phyloP scores from a whole-genome alignment of 2,329 filamentous ascomycete species.

The Xylaria sp. region DNA sequence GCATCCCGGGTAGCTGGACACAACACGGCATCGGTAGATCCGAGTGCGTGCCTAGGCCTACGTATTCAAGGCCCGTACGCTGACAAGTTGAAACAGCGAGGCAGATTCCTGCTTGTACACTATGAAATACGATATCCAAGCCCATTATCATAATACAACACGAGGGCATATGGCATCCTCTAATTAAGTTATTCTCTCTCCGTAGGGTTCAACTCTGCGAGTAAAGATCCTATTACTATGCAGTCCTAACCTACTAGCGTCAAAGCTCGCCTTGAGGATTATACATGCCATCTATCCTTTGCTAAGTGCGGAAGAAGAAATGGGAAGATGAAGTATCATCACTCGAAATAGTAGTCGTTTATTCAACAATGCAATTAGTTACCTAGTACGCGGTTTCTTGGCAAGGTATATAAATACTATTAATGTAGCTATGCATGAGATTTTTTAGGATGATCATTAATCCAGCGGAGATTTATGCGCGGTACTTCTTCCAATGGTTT shows the following conservation, averaged over 20 bases:
- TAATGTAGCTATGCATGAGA: background rate
- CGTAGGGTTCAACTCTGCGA: too few species aligned
- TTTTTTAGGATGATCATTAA: background rate
- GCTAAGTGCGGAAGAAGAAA: background rate
- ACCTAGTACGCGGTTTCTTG: background rate
- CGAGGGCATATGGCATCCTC: background rate
- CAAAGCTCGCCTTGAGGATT: background rate
- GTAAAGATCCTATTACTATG: background rate
- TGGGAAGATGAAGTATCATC: too few species aligned
- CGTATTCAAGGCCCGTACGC: background rate
- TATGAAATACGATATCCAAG: background rate
- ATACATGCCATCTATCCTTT: background rate
- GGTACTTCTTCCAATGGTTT: too few species aligned
- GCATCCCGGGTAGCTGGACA: constrained; percentile 9
- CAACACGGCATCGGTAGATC: constrained; percentile 17
- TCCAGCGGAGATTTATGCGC: background rate
- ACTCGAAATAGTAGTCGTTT: too few species aligned
- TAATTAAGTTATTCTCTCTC: background rate
- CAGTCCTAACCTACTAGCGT: background rate
- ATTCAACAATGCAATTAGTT: too few species aligned
- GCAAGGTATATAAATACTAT: background rate
- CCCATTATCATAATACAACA: background rate
- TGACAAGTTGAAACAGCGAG: constrained; percentile 7
- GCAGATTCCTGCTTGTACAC: background rate
- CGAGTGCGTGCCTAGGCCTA: constrained; percentile 2